phyloP scores from a whole-genome alignment of 2,329 filamentous ascomycete species.

The Penicillium sp. region DNA sequence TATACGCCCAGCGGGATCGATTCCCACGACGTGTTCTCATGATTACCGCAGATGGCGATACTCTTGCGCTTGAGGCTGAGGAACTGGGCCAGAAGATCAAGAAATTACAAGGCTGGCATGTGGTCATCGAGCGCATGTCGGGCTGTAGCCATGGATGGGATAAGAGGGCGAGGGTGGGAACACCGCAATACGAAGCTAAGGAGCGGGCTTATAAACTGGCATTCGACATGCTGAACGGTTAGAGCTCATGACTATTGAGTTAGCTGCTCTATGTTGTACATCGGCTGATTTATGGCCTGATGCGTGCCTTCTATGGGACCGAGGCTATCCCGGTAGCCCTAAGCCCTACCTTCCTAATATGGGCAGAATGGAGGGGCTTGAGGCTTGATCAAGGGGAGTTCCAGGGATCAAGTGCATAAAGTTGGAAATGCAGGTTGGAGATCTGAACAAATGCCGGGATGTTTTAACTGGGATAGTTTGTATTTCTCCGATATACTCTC shows the following conservation, averaged over 20 bases:
- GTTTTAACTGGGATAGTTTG: background rate
- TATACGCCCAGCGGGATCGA: slow-evolving; percentile 24
- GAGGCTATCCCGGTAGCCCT: slow-evolving; percentile 17
- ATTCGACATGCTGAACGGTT: slow-evolving; percentile 30
- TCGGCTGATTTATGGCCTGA: slow-evolving; percentile 1
- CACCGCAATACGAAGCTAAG: slow-evolving; percentile 29
- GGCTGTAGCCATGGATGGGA: slow-evolving; percentile 43
- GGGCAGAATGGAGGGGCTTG: background rate
- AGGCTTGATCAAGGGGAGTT: background rate
- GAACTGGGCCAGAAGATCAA: slow-evolving; percentile 27
- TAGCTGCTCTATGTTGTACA: background rate
- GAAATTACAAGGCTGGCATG: slow-evolving; percentile 20
- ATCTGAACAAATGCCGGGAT: background rate
- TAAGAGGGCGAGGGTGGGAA: slow-evolving; percentile 31
- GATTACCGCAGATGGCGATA: slow-evolving; percentile 32
- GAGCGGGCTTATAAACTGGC: slow-evolving; percentile 37
- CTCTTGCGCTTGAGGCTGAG: slow-evolving; percentile 31
- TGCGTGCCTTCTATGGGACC: slow-evolving; percentile 6
- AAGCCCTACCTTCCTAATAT: slow-evolving; percentile 23
- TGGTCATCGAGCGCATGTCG: slow-evolving; percentile 34
- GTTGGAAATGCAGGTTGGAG: background rate
- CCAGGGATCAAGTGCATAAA: background rate
- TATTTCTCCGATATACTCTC: background rate
- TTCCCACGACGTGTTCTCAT: slow-evolving; percentile 33
- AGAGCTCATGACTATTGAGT: background rate